Evolutionary conservation across 805 yeast genomes (phyloP).

Genomic region (Lachancea waltii): DNA sequence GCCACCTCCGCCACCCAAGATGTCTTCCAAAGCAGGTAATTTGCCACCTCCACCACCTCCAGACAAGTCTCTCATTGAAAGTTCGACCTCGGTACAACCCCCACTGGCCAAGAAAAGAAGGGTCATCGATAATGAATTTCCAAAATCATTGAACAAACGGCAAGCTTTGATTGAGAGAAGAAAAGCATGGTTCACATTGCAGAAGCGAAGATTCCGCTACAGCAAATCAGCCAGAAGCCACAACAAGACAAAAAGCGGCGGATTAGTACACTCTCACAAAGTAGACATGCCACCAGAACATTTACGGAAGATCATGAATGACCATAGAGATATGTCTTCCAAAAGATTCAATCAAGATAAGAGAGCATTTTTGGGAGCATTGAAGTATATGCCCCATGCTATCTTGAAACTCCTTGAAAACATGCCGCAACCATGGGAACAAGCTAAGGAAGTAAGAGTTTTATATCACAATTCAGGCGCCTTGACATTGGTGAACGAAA

Average conservation of each 20-base stretch:
- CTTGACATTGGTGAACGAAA: slow-evolving; percentile 87
- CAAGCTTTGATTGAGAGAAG: slow-evolving; percentile 33
- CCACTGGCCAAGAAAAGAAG: not conserved
- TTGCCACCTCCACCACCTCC: slow-evolving; percentile 31
- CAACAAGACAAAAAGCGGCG: slow-evolving; percentile 25
- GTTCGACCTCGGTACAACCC: slow-evolving; percentile 16
- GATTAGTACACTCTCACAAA: slow-evolving; percentile 53
- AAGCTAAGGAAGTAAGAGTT: slow-evolving; percentile 74
- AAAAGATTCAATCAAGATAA: slow-evolving; percentile 76
- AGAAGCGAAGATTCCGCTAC: slow-evolving; percentile 48
- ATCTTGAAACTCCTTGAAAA: slow-evolving; percentile 80
- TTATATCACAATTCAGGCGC: slow-evolving; percentile 91
- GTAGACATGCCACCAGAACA: slow-evolving; percentile 93
- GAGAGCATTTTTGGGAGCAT: slow-evolving; percentile 79
- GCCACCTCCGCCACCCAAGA: slow-evolving; percentile 27
- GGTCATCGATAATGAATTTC: not conserved
- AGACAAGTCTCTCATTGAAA: not conserved
- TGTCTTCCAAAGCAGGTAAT: slow-evolving; percentile 10
- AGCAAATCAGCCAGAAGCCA: too few relatives aligned
- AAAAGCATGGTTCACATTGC: slow-evolving; percentile 52
- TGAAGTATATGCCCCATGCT: slow-evolving; percentile 95
- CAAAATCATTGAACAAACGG: slow-evolving; percentile 9
- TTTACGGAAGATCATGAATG: slow-evolving; percentile 71
- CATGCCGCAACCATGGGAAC: slow-evolving; percentile 99
- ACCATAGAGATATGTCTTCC: slow-evolving; percentile 80